Base-by-base conservation (phyloP, 768 basidiomycete species). In the Lyophyllum atratum region DNA sequence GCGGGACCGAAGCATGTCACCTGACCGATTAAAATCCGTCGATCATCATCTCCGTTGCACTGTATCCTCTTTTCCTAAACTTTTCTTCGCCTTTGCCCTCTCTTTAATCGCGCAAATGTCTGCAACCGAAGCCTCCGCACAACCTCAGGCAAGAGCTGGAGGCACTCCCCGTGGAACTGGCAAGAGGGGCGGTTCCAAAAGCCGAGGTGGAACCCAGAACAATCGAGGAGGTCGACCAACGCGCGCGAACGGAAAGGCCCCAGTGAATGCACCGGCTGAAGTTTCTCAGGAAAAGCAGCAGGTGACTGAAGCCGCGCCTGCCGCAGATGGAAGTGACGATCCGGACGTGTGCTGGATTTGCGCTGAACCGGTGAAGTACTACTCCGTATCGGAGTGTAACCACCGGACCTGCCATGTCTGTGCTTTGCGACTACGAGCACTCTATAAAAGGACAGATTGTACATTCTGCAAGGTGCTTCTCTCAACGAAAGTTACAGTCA, bases 361-460 rank as follows among this genome's bases (percentile, higher is more conserved):
- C 67, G 95, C 95, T 1, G 94, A 98, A 66, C 88, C 89, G 4
- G 87, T 96, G 72, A 94, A 90, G 67, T 96, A 93, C 68, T 94
- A 88, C 70, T 84, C 92, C 6, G 74, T 97, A 28, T 89, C 95
- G 17, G 84, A 89, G 53, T 99, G 96, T 74, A 93, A 93, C 69
- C 96, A 99, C 68, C 79, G 92, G 50, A 98, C 93, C 3, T 98
- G 96, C 77, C 95, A 97, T 72, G 87, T 95, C 58, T 99, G 96
- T 67, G 87, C 92, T 0, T 73, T 98, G 49, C 84, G 96, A 7
- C 72, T 98, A 26, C 76, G 96, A 37, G 93, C 93, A 3, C 75
- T 98, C 46, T 99, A 97, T 79, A 98, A 98, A 79, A 95, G 92
- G 70, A 77, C 74, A 40, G 92, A 95, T 14, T 98, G 96, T 68